Base-by-base conservation (phyloP, 169 alveolate species). In the Cryptosporidium bovis region DNA sequence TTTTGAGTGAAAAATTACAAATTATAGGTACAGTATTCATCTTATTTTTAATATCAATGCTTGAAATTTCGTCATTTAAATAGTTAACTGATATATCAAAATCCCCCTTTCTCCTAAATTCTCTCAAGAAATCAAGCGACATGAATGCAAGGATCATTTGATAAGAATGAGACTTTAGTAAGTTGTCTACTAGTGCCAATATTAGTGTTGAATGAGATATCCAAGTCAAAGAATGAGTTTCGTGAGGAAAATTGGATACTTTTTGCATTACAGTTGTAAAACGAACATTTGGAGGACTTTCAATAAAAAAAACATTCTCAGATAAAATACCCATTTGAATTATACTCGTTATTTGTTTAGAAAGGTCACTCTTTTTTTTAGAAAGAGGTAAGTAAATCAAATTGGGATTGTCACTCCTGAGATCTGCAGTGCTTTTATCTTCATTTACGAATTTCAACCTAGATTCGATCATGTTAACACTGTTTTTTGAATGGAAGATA, bases 241-340 rank as follows among this genome's bases (percentile, higher is more conserved):
- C 71, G 40, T 44, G 44, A 1, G 27, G 71, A 60, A 77, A 77
- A 53, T 62, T 77, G 58, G 64, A 40, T 3, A 77, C 71, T 8
- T 62, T 77, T 62, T 58, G 29, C 27, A 77, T 36, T 20, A 77
- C 12, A 40, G 16, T 60, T 58, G 85, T 34, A 13, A 77, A 56
- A 12, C 71, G 55, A 29, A 58, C 24, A 44, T 24, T 40, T 3
- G 85, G 62, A 13, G 58, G 69, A 60, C 58, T 40, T 3, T 31
- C 71, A 40, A 40, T 58, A 27, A 77, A 77, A 18, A 77, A 77
- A 7, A 62, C 85, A 58, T 77, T 58, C 18, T 77, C 85, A 0
- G 85, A 58, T 8, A 77, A 29, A 24, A 62, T 51, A 46, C 85
- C 85, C n/a, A 51, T 40, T 24, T 77, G 85, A 13, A 77, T 24